Percentiles rank a stretch among this genome's conserved stretches.
Conservation (phyloP, 2,329 filamentous ascomycete genomes). For the Colletotrichum simmondsii region DNA sequence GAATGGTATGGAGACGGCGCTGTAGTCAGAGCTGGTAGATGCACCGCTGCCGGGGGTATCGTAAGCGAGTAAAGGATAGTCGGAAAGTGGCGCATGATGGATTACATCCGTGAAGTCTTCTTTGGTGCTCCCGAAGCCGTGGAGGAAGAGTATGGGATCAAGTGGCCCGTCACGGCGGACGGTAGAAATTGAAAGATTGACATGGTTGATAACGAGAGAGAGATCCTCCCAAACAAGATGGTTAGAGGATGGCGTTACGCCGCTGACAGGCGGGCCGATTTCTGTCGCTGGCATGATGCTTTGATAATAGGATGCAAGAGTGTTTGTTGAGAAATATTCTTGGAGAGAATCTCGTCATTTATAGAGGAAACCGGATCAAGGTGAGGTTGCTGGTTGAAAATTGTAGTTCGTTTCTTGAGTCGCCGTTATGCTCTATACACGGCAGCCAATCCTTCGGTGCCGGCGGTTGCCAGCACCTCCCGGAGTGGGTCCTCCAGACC, state of each 20-base stretch:
- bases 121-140: constrained; percentile 41
- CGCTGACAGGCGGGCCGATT: background rate
- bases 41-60: constrained; percentile 40
- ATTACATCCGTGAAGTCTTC: constrained; percentile 40
- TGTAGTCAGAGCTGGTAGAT: constrained; percentile 33
- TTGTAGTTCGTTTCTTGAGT: background rate
- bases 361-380: no score
- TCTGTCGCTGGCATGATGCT: background rate
- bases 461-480: background rate
- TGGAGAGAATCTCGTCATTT: no score
- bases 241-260: background rate
- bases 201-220: background rate
- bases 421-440: background rate
- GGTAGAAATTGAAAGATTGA: constrained; percentile 37
- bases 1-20: constrained; percentile 34
- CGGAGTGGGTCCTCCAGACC: background rate
- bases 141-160: constrained; percentile 38
- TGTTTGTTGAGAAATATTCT: background rate
- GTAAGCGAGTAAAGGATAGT: constrained; percentile 37
- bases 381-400: background rate
- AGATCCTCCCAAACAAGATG: background rate
- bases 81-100: constrained; percentile 32
- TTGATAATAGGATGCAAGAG: background rate
- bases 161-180: background rate
- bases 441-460: background rate